These are phyloP conservation scores for Mucor ambiguus DNA, from an alignment of 371 early-diverging fungal genomes.

Conservation along the genomic window DNA sequence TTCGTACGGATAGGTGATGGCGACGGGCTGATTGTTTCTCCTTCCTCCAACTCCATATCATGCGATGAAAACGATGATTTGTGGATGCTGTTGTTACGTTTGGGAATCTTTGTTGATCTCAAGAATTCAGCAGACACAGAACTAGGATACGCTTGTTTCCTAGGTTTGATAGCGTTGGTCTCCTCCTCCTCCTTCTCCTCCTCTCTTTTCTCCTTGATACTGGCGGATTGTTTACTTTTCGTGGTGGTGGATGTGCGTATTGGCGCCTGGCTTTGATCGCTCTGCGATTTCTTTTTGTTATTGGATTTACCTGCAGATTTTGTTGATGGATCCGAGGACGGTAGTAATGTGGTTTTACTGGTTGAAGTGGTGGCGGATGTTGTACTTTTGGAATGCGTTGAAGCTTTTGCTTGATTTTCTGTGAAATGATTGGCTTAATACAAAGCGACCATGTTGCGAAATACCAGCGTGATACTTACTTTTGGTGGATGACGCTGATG, in stretches of 20 bases:
- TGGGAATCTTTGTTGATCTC: constrained; percentile 4
- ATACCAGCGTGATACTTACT: background rate
- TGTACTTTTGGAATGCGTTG: background rate
- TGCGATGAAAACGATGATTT: background rate
- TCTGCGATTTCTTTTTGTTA: constrained; percentile 11
- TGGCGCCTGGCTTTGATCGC: constrained; percentile 5
- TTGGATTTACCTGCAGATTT: background rate
- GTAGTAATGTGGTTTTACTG: background rate
- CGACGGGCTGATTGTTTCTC: constrained; percentile 29
- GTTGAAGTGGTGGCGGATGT: background rate
- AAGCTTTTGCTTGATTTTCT: background rate
- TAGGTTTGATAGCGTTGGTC: background rate
- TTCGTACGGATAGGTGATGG: constrained; percentile 21
- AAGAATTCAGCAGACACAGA: constrained; percentile 9
- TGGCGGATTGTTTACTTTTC: background rate
- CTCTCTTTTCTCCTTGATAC: background rate
- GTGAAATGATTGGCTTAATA: background rate
- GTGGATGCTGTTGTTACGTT: background rate
- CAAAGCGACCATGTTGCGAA: background rate
- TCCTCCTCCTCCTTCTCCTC: background rate
- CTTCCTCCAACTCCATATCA: constrained; percentile 29
- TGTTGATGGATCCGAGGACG: background rate
- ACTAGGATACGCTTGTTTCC: constrained; percentile 12
- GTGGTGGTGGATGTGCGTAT: background rate
- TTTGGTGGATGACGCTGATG: background rate